These are phyloP conservation scores for Lecanoromycetidae sp. DNA, from an alignment of 2,329 filamentous ascomycete species.

Conservation along the genomic window DNA sequence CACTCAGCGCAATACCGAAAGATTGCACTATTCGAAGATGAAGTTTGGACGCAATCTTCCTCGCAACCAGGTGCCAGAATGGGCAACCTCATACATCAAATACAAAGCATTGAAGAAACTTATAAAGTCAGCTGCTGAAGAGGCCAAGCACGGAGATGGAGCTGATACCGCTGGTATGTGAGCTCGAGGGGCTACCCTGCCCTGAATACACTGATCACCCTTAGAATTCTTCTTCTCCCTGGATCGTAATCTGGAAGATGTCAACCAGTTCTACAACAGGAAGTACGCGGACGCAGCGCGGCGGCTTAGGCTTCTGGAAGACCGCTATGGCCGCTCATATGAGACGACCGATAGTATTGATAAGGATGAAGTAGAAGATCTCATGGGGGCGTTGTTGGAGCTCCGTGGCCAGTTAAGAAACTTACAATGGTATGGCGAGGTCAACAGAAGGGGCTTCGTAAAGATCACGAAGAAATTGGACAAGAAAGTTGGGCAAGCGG, in stretches of 20 bases:
- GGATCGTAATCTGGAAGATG: slow-evolving; percentile 93
- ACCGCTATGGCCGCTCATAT: slow-evolving; percentile 67
- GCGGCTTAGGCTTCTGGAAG: slow-evolving; percentile 72
- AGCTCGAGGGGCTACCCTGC: slow-evolving; percentile 9
- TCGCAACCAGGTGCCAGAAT: slow-evolving; percentile 40
- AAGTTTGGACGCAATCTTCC: slow-evolving; percentile 40
- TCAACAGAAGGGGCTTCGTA: slow-evolving; percentile 86
- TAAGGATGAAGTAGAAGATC: slow-evolving; percentile 78
- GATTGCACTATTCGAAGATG: slow-evolving; percentile 30
- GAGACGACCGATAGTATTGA: slow-evolving; percentile 63
- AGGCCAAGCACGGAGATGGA: slow-evolving; percentile 56
- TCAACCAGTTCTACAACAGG: slow-evolving; percentile 94
- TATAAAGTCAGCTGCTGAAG: slow-evolving; percentile 64
- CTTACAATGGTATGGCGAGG: slow-evolving; percentile 93
- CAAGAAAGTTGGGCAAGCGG: slow-evolving; percentile 66
- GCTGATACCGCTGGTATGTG: slow-evolving; percentile 82
- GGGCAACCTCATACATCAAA: slow-evolving; percentile 39
- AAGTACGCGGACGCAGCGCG: slow-evolving; percentile 78
- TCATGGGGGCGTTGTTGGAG: slow-evolving; percentile 81
- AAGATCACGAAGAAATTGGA: slow-evolving; percentile 99
- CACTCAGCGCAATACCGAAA: too few relatives aligned
- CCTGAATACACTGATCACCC: slow-evolving; percentile 19
- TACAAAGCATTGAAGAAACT: slow-evolving; percentile 68
- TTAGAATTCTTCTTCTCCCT: slow-evolving; percentile 93
- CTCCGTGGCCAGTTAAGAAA: slow-evolving; percentile 78